Base-by-base conservation (phyloP, 768 basidiomycete genomes). In the Suillus cothurnatus region DNA sequence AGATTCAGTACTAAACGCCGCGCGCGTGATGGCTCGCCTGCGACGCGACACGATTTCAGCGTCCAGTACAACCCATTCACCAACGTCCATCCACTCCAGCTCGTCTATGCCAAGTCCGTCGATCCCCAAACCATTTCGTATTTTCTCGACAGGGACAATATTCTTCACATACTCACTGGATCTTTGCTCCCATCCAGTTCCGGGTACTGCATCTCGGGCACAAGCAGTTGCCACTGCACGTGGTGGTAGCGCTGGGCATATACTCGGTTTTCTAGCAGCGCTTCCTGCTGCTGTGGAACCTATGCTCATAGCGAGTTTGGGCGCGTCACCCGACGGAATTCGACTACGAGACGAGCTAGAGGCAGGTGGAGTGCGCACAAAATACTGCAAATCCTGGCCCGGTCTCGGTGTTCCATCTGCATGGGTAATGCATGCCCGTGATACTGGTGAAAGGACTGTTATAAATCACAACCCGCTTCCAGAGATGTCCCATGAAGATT, bases 391-490 rank as follows among this genome's bases (percentile, higher is more conserved):
- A 76, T 74, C 91, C 26, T 89, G 89, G 87, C 84, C 86, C 32
- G 84, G 85, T 12, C 84, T 86, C 19, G 88, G 89, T 59, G 90
- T 94, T 28, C 93, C 93, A 1, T 86, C 84, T 61, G 92, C 93
- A 21, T 95, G 92, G 91, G 87, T 95, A 41, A 71, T 95, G 34
- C 86, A 92, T 76, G 84, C 91, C 59, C 84, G 91, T 90, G 71
- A 90, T 65, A 83, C 82, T 53, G 82, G 85, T 71, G 77, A 84
- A 11, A 85, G 86, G 47, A 89, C 91, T 15, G 87, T 93, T 60
- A 86, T 94, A 69, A 93, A 95, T 75, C 92, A 95, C 77, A 94
- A 94, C 69, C 92, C 93, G 2, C 81, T 95, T 9, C 93, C 92
- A 0, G 93, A 94, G 67, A 86, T 94, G 67, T 90, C 91, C 0